Percentiles rank a stretch among this genome's conserved stretches.
phyloP scores from a whole-genome alignment of 1,139 yeast genomes.

The Yamadazyma oceani region DNA sequence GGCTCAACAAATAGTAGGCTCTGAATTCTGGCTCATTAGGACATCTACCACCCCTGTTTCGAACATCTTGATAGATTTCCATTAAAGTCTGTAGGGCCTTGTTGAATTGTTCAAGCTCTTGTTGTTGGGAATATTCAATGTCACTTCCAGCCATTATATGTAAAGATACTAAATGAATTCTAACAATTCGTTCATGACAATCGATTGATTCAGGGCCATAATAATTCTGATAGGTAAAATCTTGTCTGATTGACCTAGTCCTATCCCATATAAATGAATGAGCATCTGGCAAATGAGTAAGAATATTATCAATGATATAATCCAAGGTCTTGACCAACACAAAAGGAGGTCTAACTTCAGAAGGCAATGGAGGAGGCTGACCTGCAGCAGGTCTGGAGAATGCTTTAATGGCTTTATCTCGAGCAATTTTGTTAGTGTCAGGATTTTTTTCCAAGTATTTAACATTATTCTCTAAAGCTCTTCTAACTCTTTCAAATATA shows the following conservation, averaged over 20 bases:
- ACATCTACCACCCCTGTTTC: constrained; percentile 65
- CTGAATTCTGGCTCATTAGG: constrained; percentile 94
- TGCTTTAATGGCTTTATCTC: constrained; percentile 76
- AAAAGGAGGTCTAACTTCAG: constrained; percentile 94
- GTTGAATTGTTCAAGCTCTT: constrained; percentile 90
- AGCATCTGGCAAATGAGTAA: constrained; percentile 72
- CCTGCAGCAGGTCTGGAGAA: constrained; percentile 98
- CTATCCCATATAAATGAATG: constrained; percentile 98
- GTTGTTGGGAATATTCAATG: constrained; percentile 88
- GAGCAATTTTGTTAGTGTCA: constrained; percentile 59
- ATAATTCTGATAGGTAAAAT: constrained; percentile 92
- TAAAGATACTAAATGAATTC: constrained; percentile 79
- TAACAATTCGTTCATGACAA: constrained; percentile 87
- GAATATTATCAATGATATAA: constrained; percentile 63
- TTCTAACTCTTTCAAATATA: constrained; percentile 81
- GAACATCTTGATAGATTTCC: constrained; percentile 81
- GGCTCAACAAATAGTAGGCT: constrained; percentile 81
- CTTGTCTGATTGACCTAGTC: constrained; percentile 96
- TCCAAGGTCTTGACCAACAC: constrained; percentile 64
- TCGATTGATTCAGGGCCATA: constrained; percentile 92
- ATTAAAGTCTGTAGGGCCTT: constrained; percentile 87
- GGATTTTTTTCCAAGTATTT: constrained; percentile 75
- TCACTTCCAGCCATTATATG: constrained; percentile 84
- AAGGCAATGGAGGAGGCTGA: constrained; percentile 95
- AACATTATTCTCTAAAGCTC: constrained; percentile 87